phyloP scores from a whole-genome alignment of 2,329 filamentous ascomycete species.

The Furcasterigmium furcatum region DNA sequence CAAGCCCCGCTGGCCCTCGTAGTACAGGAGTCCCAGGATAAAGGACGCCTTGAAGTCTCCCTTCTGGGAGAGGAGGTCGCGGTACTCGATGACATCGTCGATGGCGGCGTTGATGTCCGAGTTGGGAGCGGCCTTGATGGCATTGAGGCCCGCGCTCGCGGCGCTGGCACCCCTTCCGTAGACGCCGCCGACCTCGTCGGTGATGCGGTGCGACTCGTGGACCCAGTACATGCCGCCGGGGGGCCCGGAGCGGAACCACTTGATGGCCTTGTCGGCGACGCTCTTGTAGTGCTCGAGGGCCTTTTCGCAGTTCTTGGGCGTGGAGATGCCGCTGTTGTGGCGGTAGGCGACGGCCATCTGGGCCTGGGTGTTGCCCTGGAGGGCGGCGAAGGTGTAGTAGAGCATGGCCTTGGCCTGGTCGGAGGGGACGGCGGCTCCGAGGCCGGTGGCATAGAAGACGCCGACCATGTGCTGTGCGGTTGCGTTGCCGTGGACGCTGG shows the following conservation, averaged over 20 bases:
- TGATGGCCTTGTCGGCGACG: conserved; percentile 89
- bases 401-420: conserved; percentile 90
- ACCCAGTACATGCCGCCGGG: conserved; percentile 80
- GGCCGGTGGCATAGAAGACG: conserved; percentile 90
- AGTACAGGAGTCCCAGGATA: conserved; percentile 80
- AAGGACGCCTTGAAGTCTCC: conserved; percentile 86
- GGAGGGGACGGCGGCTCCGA: conserved; percentile 74
- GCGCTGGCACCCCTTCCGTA: conserved; percentile 95
- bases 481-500: conserved; percentile 74
- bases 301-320: conserved; percentile 79
- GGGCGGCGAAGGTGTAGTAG: conserved; percentile 91
- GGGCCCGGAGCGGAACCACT: conserved; percentile 83
- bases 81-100: conserved; percentile 91
- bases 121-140: conserved; percentile 67
- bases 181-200: conserved; percentile 86
- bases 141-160: conserved; percentile 81
- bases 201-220: conserved; percentile 77
- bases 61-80: conserved; percentile 86
- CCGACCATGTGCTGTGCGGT: conserved; percentile 96
- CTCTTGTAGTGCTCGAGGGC: conserved; percentile 87
- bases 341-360: conserved; percentile 93
- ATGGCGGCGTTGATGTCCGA: conserved; percentile 82
- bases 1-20: conserved; percentile 77
- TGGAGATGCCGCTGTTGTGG: conserved; percentile 80
- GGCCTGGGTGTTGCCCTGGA: conserved; percentile 76